Base-by-base conservation (phyloP, 2,329 filamentous ascomycete species). In the Leptodontidium sp. region DNA sequence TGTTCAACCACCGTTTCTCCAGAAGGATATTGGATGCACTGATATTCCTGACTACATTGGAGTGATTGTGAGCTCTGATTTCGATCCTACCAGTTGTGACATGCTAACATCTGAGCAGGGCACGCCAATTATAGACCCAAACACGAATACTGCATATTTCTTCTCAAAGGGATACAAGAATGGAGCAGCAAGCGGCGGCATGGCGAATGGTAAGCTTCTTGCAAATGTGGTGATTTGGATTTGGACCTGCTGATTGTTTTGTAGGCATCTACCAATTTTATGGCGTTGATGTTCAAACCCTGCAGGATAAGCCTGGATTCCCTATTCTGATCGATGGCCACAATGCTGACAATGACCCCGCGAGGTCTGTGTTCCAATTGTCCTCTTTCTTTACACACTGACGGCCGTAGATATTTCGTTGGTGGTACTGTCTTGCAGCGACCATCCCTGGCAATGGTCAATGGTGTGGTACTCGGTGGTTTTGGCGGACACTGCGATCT, bases 401-500 rank as follows among this genome's bases (percentile, higher is more conserved):
- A 74, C 58, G 52, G 21, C 24, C 7, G 0, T 52, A 75, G 74
- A 65, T 83, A 82, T 50, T 84, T 85, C 70, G 75, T 83, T 47
- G 82, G 82, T 5, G 84, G 84, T 1, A 79, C 81, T 5, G 78
- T 84, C 32, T 77, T 84, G 58, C 83, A 85, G 73, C 77, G 82
- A 21, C 81, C 82, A 0, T 78, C 80, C 43, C 70, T 84, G 21
- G 73, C 79, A 12, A 71, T 81, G 38, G 74, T 82, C 5, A 81
- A 82, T 40, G 79, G 80, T 29, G 76, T 80, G 29, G 78, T 85
- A 4, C 81, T 84, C 61, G 83, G 80, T 15, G 83, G 78, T 1
- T 85, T 85, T 69, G 83, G 83, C 14, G 82, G 82, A 8, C 80
- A 84, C 66, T 85, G 83, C 67, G 83, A 84, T 71, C 75, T 80